Evolutionary conservation across 208 protist species (phyloP).

Genomic region (Vickermania ingenoplastis): DNA sequence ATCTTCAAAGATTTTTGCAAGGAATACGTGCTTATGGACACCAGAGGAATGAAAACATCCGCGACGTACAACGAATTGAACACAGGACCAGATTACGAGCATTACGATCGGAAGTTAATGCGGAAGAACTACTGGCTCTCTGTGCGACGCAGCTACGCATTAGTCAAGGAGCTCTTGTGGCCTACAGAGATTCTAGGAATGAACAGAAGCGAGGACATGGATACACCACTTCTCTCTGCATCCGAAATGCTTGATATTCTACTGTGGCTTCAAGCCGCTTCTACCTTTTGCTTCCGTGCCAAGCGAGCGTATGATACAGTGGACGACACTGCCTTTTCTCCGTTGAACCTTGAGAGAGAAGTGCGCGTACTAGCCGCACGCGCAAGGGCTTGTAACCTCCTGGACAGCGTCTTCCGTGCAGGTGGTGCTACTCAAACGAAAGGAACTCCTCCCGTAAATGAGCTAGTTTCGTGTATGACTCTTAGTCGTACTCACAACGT

Average conservation of each 20-base stretch:
- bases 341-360: conserved; percentile 49
- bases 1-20: conserved; percentile 29
- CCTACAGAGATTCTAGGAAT: conserved; percentile 15
- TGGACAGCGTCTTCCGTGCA: background rate
- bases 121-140: conserved; percentile 70
- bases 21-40: conserved; percentile 83
- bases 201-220: background rate
- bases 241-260: conserved; percentile 65
- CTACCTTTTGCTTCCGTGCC: conserved; percentile 67
- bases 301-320: conserved; percentile 48
- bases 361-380: conserved; percentile 37
- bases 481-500: background rate
- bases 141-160: conserved; percentile 63
- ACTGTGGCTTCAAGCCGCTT: conserved; percentile 70
- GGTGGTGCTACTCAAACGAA: background rate
- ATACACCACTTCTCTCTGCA: conserved; percentile 15
- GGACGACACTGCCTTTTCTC: conserved; percentile 28
- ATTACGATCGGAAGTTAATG: conserved; percentile 67
- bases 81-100: conserved; percentile 75
- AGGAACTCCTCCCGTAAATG: background rate
- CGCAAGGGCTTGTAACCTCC: conserved; percentile 1
- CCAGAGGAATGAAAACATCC: conserved; percentile 66
- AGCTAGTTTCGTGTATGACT: background rate
- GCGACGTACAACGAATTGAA: conserved; percentile 62
- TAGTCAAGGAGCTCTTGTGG: conserved; percentile 71